Evolutionary conservation across 345 rosid genomes (phyloP), one percentile per base, ranked within the genome.

Genomic region (Limnanthes douglasii): DNA sequence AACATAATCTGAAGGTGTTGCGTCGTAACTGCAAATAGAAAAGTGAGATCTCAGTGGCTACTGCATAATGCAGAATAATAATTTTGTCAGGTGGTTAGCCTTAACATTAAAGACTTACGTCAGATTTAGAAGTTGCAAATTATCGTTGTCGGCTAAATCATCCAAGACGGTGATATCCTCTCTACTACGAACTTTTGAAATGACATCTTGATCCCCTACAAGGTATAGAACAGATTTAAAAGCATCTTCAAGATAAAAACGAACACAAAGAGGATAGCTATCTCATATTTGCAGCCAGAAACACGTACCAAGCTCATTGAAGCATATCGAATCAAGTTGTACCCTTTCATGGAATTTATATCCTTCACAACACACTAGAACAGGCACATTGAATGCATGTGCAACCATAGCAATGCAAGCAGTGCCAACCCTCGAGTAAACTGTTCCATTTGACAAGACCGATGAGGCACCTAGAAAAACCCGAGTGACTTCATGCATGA

Each of bases 341-440:
- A 90, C 98, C 56, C 98, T 74, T 64, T 84, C 86, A 14, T 90
- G 94, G 60, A 90, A 77, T 44, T 90, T 90, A 64, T 90, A 84
- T 25, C 94, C 84, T 73, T 84, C 98, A 24, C 98, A 90, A 46
- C 95, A 90, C 8, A 90, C 84, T 56, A 90, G 65, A 36, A 84
- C 95, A 4, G 98, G 96, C 37, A 80, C 73, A 33, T 31, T 56
- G 38, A 77, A 80, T 3, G 79, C 92, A 68, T 65, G 86, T 12
- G 98, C 95, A 52, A 77, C 96, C 96, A 90, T 84, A 19, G 95
- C 98, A 43, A 90, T 75, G 57, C 75, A 74, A 20, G 98, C 95
- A 26, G 98, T 84, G 33, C 98, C 98, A 10, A 80, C 95, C 42
- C 95, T 71, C 0, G 98, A 90, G 56, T 72, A 90, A 28, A 84